Conservation (phyloP, 2,329 filamentous ascomycete genomes). For the Paraphaeosphaeria minitans region DNA sequence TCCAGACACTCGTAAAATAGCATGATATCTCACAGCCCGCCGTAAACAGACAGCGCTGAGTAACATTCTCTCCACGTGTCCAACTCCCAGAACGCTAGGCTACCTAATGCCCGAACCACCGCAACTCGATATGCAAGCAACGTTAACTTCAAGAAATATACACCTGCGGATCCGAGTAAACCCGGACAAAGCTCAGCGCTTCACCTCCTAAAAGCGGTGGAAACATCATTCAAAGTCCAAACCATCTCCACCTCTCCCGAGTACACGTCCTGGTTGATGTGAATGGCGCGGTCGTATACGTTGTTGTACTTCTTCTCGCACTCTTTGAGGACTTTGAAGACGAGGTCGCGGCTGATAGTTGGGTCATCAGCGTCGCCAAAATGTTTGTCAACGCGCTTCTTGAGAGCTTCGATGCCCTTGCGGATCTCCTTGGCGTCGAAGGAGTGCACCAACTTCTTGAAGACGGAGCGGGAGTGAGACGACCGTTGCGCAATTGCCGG, state of each 20-base stretch:
- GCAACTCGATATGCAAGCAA: conserved; percentile 3
- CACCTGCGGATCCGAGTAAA: background rate
- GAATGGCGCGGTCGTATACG: conserved; percentile 56
- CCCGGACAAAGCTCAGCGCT: background rate
- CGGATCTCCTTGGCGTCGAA: conserved; percentile 85
- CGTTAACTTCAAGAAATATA: background rate
- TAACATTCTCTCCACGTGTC: background rate
- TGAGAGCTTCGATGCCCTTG: conserved; percentile 86
- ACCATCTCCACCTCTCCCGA: conserved; percentile 53
- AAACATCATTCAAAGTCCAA: conserved; percentile 39
- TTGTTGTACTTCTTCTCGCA: conserved; percentile 63
- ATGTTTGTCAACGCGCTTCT: conserved; percentile 94
- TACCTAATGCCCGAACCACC: background rate
- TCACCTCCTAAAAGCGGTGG: conserved; percentile 38
- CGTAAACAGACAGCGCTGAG: background rate
- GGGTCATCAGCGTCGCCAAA: conserved; percentile 88
- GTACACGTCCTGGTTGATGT: conserved; percentile 52
- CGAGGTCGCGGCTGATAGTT: conserved; percentile 63
- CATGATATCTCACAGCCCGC: background rate
- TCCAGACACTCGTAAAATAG: background rate
- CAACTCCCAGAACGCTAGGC: background rate
- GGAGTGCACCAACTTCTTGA: conserved; percentile 81
- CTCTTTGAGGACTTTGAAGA: conserved; percentile 64
- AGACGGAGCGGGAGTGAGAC: conserved; percentile 79
- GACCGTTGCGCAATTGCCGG: conserved; percentile 75